Evolutionary conservation across 352 stramenopile species (phyloP), one percentile per base, ranked within the genome.

Genomic region (Pythium periplocum): DNA sequence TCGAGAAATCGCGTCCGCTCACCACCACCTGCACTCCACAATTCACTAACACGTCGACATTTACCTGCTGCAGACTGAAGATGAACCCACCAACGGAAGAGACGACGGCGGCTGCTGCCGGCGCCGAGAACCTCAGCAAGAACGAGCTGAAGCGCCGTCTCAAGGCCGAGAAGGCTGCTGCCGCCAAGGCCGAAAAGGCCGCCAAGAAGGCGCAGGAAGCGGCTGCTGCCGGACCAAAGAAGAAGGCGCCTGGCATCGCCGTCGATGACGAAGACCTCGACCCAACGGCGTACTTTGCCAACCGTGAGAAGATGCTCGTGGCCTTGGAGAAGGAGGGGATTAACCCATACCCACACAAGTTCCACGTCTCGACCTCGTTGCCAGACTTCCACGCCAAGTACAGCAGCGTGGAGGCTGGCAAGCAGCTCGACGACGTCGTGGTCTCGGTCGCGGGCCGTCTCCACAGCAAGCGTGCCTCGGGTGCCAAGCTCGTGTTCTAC

Each of bases 291-390:
- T 99, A 99, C 83, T 98, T 98, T 68, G 90, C 93, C 38, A 99
- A 99, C 72, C 88, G 97, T 53, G 83, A 96, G 61, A 84, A 83
- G 51, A 75, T 86, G 53, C 73, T 99, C 6, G 71, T 77, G 30
- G 85, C 96, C 55, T 78, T 98, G 12, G 86, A 99, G 68, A 83
- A 80, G 52, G 74, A 95, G 17, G 96, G 95, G 37, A 63, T 87
- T 10, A 98, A 98, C 73, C 85, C 93, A 35, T 99, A 99, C 73
- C 97, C 97, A 33, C 97, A 99, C 89, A 99, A 99, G 79, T 99
- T 99, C 71, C 65, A 97, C 40, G 93, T 98, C 2, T 87, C 87
- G 50, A 90, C 83, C 39, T 91, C 90, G 46, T 69, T 99, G 49
- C 86, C 94, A 4, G 96, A 99, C 44, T 99, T 98, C 69, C 87